phyloP scores from a whole-genome alignment of 768 basidiomycete species.

The Rhizopogon vinicolor region DNA sequence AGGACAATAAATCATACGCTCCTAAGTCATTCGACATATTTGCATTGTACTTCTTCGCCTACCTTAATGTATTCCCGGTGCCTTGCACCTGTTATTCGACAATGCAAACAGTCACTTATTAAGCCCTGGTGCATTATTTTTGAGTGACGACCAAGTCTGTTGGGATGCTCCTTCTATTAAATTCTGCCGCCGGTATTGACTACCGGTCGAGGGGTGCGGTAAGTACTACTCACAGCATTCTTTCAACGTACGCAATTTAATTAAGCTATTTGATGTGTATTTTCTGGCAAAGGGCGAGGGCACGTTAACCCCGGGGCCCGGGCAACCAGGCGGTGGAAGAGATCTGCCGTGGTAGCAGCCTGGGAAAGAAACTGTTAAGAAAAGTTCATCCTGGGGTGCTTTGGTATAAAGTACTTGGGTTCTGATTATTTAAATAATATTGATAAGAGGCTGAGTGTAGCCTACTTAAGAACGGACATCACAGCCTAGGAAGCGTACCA shows the following conservation, averaged over 20 bases:
- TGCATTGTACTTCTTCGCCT: neutral
- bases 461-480: too few relatives aligned
- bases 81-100: neutral
- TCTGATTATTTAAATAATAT: too few relatives aligned
- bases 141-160: constrained; percentile 5
- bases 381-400: too few relatives aligned
- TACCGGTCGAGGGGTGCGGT: too few relatives aligned
- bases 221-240: constrained; percentile 19
- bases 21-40: neutral
- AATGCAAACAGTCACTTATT: neutral
- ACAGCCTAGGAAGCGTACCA: too few relatives aligned
- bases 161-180: constrained; percentile 22
- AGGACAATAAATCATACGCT: neutral
- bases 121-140: neutral
- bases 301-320: too few relatives aligned
- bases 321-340: too few relatives aligned
- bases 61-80: neutral
- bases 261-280: neutral
- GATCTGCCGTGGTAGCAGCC: too few relatives aligned
- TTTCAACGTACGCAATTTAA: constrained; percentile 19
- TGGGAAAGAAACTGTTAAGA: too few relatives aligned
- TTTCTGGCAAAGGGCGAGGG: too few relatives aligned
- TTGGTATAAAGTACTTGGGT: too few relatives aligned
- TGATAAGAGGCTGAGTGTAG: too few relatives aligned
- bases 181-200: constrained; percentile 2